phyloP scores from a whole-genome alignment of 1,139 yeast genomes.

The Scheffersomyces titani region DNA sequence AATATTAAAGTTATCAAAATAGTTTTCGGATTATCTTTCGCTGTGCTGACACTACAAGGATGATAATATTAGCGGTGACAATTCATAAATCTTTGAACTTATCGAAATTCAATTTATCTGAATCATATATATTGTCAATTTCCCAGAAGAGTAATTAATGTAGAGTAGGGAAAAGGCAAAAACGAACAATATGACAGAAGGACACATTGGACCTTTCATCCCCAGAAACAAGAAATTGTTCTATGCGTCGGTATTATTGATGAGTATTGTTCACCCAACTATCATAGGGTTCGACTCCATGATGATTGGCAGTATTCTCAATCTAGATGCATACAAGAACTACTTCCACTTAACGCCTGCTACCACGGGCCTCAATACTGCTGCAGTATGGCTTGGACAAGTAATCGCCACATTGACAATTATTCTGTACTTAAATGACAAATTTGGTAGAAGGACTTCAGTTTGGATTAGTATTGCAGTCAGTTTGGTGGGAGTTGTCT shows the following conservation, averaged over 20 bases:
- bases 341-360: slow-evolving; percentile 13
- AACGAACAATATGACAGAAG: too few species aligned
- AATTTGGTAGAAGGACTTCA: slow-evolving; percentile 15
- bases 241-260: slow-evolving; percentile 5
- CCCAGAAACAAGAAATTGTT: slow-evolving; percentile 4
- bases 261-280: slow-evolving; percentile 14
- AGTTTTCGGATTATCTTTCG: too few species aligned
- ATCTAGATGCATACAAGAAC: slow-evolving; percentile 11
- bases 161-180: too few species aligned
- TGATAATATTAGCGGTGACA: too few species aligned
- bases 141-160: too few species aligned
- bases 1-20: too few species aligned
- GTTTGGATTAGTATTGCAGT: slow-evolving; percentile 10
- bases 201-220: too few species aligned
- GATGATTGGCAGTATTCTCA: slow-evolving; percentile 15
- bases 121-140: too few species aligned
- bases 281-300: slow-evolving; percentile 14
- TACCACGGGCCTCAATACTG: slow-evolving; percentile 15
- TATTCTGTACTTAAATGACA: slow-evolving; percentile 10
- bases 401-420: slow-evolving; percentile 8
- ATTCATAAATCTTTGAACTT: too few species aligned
- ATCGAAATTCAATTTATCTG: too few species aligned
- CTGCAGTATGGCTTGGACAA: slow-evolving; percentile 16
- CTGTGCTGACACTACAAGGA: too few species aligned
- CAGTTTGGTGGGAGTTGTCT: slow-evolving; percentile 12